A percentile compares a stretch with the other conserved stretches of the same genome.
Evolutionary conservation across 768 basidiomycete species (phyloP).

Genomic region (Daedaleopsis nitida): DNA sequence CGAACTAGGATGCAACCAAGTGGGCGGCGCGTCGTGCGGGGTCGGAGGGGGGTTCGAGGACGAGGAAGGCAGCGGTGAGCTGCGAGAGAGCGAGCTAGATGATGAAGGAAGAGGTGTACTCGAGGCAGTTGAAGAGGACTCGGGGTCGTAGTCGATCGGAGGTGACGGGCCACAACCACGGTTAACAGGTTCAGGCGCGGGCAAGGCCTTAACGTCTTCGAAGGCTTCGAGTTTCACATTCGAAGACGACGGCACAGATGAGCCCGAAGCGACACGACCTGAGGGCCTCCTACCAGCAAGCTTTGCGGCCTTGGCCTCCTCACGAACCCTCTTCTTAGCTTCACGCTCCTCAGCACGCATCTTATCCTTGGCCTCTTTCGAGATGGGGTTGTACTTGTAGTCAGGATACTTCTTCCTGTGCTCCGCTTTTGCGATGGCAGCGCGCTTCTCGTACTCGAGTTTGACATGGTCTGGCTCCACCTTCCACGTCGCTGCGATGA

Average conservation of each 20-base stretch:
- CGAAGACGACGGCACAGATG: background rate
- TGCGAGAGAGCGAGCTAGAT: background rate
- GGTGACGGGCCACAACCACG: conserved; percentile 14
- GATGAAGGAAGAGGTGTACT: background rate
- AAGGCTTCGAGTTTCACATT: background rate
- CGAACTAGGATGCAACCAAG: background rate
- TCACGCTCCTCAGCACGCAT: conserved; percentile 5
- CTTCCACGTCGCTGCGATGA: conserved; percentile 11
- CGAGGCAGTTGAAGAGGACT: background rate
- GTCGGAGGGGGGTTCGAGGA: background rate
- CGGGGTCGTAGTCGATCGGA: conserved; percentile 10
- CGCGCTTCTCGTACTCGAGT: conserved; percentile 19
- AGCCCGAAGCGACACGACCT: background rate
- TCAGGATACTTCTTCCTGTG: conserved; percentile 27
- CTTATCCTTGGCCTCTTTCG: conserved; percentile 23
- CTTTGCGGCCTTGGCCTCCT: conserved; percentile 11
- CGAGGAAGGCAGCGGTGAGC: background rate
- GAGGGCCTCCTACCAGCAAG: background rate
- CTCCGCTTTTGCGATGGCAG: conserved; percentile 24
- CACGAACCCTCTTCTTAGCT: conserved; percentile 13
- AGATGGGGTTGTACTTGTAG: conserved; percentile 30
- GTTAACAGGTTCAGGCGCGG: background rate
- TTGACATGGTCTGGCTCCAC: background rate
- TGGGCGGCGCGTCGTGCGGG: background rate
- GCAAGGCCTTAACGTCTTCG: background rate